A percentile compares a stretch with the other conserved stretches of the same genome.
phyloP scores from a whole-genome alignment of 441 rosid species.

The Populus hybrid region DNA sequence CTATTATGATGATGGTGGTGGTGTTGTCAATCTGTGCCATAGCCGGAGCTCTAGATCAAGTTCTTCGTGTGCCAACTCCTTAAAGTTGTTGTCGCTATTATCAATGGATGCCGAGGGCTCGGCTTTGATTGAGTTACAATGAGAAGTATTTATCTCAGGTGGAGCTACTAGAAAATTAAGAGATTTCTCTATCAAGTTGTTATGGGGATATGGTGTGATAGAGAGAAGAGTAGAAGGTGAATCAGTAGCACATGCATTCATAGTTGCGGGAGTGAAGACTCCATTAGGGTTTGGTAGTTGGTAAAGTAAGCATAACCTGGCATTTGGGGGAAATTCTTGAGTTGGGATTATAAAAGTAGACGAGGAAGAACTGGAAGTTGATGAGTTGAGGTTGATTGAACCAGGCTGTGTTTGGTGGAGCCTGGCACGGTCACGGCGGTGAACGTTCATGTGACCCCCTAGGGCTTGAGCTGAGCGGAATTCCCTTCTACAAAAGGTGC shows the following conservation, averaged over 20 bases:
- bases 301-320: slow-evolving; percentile 55
- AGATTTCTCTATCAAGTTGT: slow-evolving; percentile 20
- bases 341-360: slow-evolving; percentile 44
- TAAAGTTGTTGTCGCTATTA: slow-evolving; percentile 12
- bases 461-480: slow-evolving; percentile 96
- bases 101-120: slow-evolving; percentile 12
- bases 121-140: slow-evolving; percentile 20
- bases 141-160: slow-evolving; percentile 26
- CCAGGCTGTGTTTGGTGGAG: slow-evolving; percentile 48
- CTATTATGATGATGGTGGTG: slow-evolving; percentile 39
- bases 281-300: slow-evolving; percentile 67
- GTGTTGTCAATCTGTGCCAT: slow-evolving; percentile 50
- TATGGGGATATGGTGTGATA: slow-evolving; percentile 40
- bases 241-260: slow-evolving; percentile 28
- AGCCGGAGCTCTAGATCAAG: slow-evolving; percentile 92
- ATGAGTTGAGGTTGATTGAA: slow-evolving; percentile 19
- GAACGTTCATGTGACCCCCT: slow-evolving; percentile 98
- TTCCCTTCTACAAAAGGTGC: slow-evolving; percentile 88
- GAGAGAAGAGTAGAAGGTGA: slow-evolving; percentile 47
- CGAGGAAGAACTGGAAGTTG: slow-evolving; percentile 26
- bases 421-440: slow-evolving; percentile 89
- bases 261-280: slow-evolving; percentile 27
- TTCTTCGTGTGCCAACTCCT: slow-evolving; percentile 45
- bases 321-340: slow-evolving; percentile 41
- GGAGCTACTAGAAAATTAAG: slow-evolving; percentile 30